Percentiles rank a stretch among this genome's conserved stretches.
phyloP scores from a whole-genome alignment of 495 filamentous ascomycete genomes.

The Immersiella caudata region DNA sequence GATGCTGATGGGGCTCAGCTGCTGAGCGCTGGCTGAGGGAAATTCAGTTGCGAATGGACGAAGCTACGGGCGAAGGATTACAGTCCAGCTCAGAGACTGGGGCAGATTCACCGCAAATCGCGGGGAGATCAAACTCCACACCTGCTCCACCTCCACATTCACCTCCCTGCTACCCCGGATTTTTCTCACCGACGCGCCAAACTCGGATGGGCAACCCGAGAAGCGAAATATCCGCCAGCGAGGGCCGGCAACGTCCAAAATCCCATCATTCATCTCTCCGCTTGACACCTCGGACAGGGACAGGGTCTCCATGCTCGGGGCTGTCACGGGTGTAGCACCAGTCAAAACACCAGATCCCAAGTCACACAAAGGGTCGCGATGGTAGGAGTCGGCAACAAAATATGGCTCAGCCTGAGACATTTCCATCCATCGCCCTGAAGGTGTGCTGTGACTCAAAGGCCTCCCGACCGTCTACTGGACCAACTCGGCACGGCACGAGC shows the following conservation, averaged over 20 bases:
- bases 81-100: no score
- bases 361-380: not conserved
- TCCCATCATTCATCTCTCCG: not conserved
- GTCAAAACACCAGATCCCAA: not conserved
- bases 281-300: not conserved
- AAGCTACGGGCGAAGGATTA: not conserved
- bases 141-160: slow-evolving; percentile 4
- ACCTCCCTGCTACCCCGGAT: slow-evolving; percentile 10
- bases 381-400: not conserved
- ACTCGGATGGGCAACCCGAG: slow-evolving; percentile 1
- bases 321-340: not conserved
- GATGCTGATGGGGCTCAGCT: not conserved
- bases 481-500: not conserved
- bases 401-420: not conserved
- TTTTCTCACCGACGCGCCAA: slow-evolving; percentile 7
- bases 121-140: not conserved
- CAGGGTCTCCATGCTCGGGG: not conserved
- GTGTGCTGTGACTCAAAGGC: not conserved
- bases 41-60: not conserved
- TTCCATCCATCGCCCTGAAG: not conserved
- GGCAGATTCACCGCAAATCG: not conserved
- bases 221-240: not conserved
- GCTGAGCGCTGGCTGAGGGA: not conserved
- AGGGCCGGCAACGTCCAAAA: not conserved
- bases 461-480: not conserved